Base-by-base conservation (phyloP, 352 stramenopile species). In the Pseudoperonospora humuli region DNA sequence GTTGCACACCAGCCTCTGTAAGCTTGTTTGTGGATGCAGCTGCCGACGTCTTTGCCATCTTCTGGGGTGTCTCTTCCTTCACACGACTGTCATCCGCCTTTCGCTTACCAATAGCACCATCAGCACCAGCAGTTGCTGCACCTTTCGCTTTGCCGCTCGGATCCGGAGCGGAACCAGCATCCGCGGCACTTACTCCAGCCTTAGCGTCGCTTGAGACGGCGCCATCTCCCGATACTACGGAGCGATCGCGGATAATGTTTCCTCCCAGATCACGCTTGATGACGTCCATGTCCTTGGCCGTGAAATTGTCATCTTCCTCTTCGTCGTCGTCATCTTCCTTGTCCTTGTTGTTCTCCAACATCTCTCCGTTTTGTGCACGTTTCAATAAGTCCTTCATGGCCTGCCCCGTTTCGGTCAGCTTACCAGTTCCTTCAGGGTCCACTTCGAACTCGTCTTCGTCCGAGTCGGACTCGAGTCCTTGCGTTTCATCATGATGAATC, bases 301-400 rank as follows among this genome's bases (percentile, higher is more conserved):
- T 83, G 42, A 71, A 90, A 34, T 84, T 66, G 11, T 80, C 70
- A n/a, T 87, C 75, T 13, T 70, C 60, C 7, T 66, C 62, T 5
- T 66, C 69, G 1, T 84, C 70, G 3, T 77, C 67, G 2, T 86
- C 70, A 31, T 87, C 70, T 8, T 75, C 68, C 31, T 82, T 71
- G 8, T 85, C 70, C 38, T 84, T 75, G 14, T 48, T 54, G 2
- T 54, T 56, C 23, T 79, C 68, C 31, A 70, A 38, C 57, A 90
- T 87, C 35, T 90, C 75, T 18, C 75, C 75, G 38, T 66, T 87
- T 51, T 87, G 75, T 5, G 73, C 78, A 21, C 74, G 70, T 57
- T 86, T 85, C 32, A 90, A 66, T 57, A 90, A 50, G 38, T 87
- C 75, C 29, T 90, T 87, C 78, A 90, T 90, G 13, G 73, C 78